Base-by-base conservation (phyloP, 257 asterid species). In the Gentiana macrophylla region DNA sequence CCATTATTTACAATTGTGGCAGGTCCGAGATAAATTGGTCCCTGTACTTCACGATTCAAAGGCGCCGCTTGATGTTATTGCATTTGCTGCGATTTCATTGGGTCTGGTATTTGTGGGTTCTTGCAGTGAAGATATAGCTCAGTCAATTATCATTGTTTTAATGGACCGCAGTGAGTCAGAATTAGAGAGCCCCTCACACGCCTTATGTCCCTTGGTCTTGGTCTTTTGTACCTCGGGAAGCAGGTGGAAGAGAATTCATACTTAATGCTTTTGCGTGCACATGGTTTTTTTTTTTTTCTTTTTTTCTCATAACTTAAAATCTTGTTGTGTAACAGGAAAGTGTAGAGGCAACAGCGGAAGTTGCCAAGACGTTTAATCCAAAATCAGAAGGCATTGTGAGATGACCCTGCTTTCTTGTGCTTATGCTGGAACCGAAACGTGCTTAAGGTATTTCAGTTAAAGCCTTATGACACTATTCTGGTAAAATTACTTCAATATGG, bases 351-450 rank as follows among this genome's bases (percentile, higher is more conserved):
- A 91, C 95, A 32, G 73, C 94, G 15, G 95, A 86, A 63, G 96
- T 84, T 64, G 84, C 96, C 12, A 82, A 80, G 79, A 86, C 95
- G 50, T 90, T 90, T 49, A 77, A 78, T 64, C 89, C 79, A 64
- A 83, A 68, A 87, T 92, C 58, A 77, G 93, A 64, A 79, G 77
- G 73, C 84, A 85, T 48, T 85, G 95, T 53, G 95, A 85, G 67
- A 88, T 85, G 89, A 88, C 89, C 61, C 74, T 92, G 65, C 85
- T 85, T 8, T 79, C 98, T 45, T 92, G 98, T 74, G 98, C 97
- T 8, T 92, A 87, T 74, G 98, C 95, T 1, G 98, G 98, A 65
- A 92, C 97, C 0, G 95, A 60, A 85, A 92, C 67, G 97, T 92
- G 49, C 83, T 88, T 41, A 88, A 92, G 97, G 98, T 90, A 60